Percentiles rank a stretch among this genome's conserved stretches.
Evolutionary conservation across 2,329 filamentous ascomycete species (phyloP).

Genomic region (Diaporthe humulicola): DNA sequence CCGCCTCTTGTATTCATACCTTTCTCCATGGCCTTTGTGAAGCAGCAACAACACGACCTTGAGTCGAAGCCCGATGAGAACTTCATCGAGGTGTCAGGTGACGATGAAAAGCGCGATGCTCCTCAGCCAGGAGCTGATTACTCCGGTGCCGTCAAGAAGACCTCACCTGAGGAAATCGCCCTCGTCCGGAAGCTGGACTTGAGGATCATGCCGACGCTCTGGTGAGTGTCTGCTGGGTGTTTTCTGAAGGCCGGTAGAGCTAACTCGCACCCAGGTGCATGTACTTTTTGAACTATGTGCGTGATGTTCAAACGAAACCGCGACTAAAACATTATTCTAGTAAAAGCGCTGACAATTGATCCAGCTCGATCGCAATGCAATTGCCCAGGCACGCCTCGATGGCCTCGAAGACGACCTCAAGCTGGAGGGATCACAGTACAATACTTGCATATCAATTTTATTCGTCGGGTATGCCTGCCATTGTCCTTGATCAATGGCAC

Average conservation of each 20-base stretch:
- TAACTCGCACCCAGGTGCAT: conserved; percentile 45
- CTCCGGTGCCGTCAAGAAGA: conserved; percentile 52
- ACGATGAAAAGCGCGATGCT: not conserved
- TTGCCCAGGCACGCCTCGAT: conserved; percentile 68
- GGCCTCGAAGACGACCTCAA: conserved; percentile 65
- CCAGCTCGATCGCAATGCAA: conserved; percentile 64
- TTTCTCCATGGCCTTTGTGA: not conserved
- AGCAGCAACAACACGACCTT: conserved; percentile 1
- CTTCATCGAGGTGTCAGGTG: conserved; percentile 7
- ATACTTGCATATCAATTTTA: conserved; percentile 61
- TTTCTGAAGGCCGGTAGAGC: not conserved
- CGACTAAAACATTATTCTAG: too few species aligned
- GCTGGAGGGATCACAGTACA: conserved; percentile 62
- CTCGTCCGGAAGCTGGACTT: conserved; percentile 54
- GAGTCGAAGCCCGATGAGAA: not conserved
- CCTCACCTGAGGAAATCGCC: conserved; percentile 50
- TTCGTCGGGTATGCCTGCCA: conserved; percentile 58
- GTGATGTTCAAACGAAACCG: not conserved
- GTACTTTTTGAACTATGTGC: conserved; percentile 54
- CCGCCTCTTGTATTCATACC: not conserved
- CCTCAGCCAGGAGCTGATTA: conserved; percentile 44
- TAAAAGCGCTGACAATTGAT: accelerated
- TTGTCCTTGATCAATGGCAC: not conserved
- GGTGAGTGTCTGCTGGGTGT: conserved; percentile 31
- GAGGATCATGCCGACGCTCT: conserved; percentile 56